These are phyloP conservation scores for Monilinia polystroma DNA, from an alignment of 2,329 filamentous ascomycete genomes.

Conservation along the genomic window DNA sequence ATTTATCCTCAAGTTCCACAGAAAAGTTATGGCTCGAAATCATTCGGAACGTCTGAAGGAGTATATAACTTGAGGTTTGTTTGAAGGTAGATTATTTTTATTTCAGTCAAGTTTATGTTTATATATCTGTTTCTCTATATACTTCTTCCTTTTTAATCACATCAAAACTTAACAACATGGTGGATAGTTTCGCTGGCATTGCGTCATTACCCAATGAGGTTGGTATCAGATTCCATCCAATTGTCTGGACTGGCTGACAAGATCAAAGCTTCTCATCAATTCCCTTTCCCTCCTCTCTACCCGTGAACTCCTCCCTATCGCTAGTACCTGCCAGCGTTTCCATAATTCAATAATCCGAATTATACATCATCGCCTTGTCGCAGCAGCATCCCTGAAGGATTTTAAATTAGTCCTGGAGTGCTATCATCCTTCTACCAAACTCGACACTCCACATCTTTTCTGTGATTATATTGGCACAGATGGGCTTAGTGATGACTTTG, in stretches of 20 bases:
- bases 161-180: conserved; percentile 24
- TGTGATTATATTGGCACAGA: conserved; percentile 68
- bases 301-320: conserved; percentile 54
- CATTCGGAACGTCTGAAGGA: neutral
- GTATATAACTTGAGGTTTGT: neutral
- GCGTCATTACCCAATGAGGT: conserved; percentile 35
- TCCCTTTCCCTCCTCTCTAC: conserved; percentile 51
- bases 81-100: neutral
- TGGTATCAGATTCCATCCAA: neutral
- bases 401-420: conserved; percentile 75
- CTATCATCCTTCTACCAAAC: conserved; percentile 69
- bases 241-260: conserved; percentile 1
- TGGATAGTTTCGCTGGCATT: conserved; percentile 27
- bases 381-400: conserved; percentile 54
- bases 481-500: conserved; percentile 47
- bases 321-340: conserved; percentile 61
- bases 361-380: conserved; percentile 61
- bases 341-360: conserved; percentile 62
- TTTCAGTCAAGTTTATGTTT: neutral
- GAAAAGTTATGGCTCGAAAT: neutral
- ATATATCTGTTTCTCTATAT: neutral
- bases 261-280: conserved; percentile 50
- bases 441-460: conserved; percentile 66
- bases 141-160: neutral
- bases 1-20: neutral